Conservation (phyloP, 2,329 filamentous ascomycete genomes). For the Metarhizium sp. region DNA sequence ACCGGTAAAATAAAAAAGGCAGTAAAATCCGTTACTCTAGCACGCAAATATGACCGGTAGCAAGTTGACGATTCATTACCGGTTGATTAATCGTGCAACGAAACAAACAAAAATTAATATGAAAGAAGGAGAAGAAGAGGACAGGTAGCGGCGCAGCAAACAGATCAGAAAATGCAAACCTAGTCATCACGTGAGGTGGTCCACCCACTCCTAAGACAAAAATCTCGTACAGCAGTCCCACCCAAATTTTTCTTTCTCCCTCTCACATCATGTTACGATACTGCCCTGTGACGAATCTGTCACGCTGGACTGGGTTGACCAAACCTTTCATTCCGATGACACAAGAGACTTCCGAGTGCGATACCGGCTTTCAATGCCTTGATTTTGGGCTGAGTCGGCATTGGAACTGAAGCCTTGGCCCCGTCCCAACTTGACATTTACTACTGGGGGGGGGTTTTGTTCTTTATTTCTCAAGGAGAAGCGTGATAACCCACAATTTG, state of each 20-base stretch:
- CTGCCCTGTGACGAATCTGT: not conserved
- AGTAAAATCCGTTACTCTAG: slow-evolving; percentile 35
- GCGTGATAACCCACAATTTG: slow-evolving; percentile 41
- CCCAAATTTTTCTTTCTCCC: slow-evolving; percentile 3
- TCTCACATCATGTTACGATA: not conserved
- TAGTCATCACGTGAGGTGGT: slow-evolving; percentile 16
- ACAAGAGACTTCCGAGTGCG: not conserved
- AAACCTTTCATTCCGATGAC: not conserved
- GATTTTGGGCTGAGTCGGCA: not conserved
- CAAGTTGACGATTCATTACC: slow-evolving; percentile 39
- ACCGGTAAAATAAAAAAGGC: slow-evolving; percentile 13
- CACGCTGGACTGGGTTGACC: not conserved
- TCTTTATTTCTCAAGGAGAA: not conserved
- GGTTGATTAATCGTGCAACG: slow-evolving; percentile 53
- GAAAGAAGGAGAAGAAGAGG: slow-evolving; percentile 20
- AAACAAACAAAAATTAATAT: slow-evolving; percentile 19
- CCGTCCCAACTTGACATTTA: not conserved
- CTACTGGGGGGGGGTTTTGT: not conserved
- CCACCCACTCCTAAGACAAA: not conserved
- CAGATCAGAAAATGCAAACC: too few relatives aligned
- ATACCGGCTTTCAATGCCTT: not conserved
- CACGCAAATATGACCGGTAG: slow-evolving; percentile 53
- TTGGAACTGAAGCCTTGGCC: not conserved
- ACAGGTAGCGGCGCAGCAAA: not conserved
- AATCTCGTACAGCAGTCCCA: slow-evolving; percentile 2